These are phyloP conservation scores for Penicillium ucsense DNA, from an alignment of 495 filamentous ascomycete genomes.

Conservation along the genomic window DNA sequence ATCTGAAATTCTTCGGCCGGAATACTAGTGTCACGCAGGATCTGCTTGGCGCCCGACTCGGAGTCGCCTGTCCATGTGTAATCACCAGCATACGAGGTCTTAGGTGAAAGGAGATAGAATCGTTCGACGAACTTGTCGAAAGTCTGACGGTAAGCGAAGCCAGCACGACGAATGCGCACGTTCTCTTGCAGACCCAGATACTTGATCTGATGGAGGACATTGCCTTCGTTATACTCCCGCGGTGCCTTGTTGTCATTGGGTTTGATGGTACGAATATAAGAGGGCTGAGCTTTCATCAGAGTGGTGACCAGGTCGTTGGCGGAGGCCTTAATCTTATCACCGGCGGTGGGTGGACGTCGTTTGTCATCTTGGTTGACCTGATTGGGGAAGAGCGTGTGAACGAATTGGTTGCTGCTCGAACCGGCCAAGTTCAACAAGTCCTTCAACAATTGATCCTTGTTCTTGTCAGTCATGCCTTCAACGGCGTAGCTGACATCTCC, in stretches of 20 bases:
- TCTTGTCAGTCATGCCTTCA: slow-evolving; percentile 98
- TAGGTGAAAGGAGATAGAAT: slow-evolving; percentile 91
- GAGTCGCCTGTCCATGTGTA: slow-evolving; percentile 91
- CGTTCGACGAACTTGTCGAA: slow-evolving; percentile 98
- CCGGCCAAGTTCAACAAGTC: slow-evolving; percentile 84
- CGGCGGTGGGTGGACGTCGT: slow-evolving; percentile 84
- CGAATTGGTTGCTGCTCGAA: slow-evolving; percentile 71
- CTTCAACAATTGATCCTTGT: slow-evolving; percentile 96
- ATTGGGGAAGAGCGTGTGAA: slow-evolving; percentile 82
- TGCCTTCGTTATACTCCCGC: slow-evolving; percentile 78
- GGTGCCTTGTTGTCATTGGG: slow-evolving; percentile 98
- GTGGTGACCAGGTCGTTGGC: slow-evolving; percentile 94
- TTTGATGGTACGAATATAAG: slow-evolving; percentile 98
- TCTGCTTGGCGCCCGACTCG: slow-evolving; percentile 80
- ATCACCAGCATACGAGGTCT: slow-evolving; percentile 91
- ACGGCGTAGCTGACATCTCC: slow-evolving; percentile 95
- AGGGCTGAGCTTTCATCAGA: slow-evolving; percentile 92
- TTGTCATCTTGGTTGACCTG: slow-evolving; percentile 95
- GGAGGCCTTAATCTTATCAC: slow-evolving; percentile 94
- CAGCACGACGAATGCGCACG: slow-evolving; percentile 91
- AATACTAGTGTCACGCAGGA: slow-evolving; percentile 92
- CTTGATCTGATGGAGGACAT: slow-evolving; percentile 98
- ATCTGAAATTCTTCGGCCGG: slow-evolving; percentile 94
- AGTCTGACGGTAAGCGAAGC: slow-evolving; percentile 94
- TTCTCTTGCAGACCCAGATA: slow-evolving; percentile 98